These are phyloP conservation scores for Sclerotinia glacialis DNA, from an alignment of 2,329 filamentous ascomycete genomes.

Conservation along the genomic window DNA sequence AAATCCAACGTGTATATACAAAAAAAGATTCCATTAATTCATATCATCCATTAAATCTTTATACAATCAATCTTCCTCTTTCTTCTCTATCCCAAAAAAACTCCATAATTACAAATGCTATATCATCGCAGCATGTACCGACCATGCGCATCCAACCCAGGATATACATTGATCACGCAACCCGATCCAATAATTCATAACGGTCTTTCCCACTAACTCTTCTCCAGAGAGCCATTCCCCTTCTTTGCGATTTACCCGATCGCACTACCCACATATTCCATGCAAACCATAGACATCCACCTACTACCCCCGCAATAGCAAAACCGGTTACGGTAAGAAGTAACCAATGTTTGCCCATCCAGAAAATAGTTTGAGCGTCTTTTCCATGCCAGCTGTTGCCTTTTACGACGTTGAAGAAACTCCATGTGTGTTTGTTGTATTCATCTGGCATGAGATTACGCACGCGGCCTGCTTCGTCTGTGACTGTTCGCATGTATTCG, in stretches of 20 bases:
- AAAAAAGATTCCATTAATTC: constrained; percentile 11
- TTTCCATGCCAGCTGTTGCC: constrained; percentile 48
- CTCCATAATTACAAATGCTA: not conserved
- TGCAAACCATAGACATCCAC: constrained; percentile 32
- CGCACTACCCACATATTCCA: constrained; percentile 37
- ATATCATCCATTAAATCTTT: constrained; percentile 9
- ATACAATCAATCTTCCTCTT: constrained; percentile 14
- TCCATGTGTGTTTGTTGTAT: constrained; percentile 66
- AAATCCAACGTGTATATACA: not conserved
- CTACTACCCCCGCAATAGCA: constrained; percentile 36
- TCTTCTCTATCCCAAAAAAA: not conserved
- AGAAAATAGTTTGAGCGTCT: constrained; percentile 49
- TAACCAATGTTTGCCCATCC: constrained; percentile 47
- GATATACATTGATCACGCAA: constrained; percentile 27
- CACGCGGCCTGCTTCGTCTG: constrained; percentile 52
- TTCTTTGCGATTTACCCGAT: constrained; percentile 23
- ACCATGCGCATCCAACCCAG: not conserved
- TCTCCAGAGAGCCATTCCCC: constrained; percentile 32
- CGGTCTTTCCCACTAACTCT: constrained; percentile 32
- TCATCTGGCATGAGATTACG: constrained; percentile 68
- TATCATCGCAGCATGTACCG: not conserved
- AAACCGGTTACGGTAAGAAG: constrained; percentile 41
- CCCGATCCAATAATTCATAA: constrained; percentile 38
- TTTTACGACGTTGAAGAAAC: constrained; percentile 60
- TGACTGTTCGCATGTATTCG: constrained; percentile 60